Evolutionary conservation across 768 basidiomycete genomes (phyloP).

Genomic region (Hypsizygus marmoreus): DNA sequence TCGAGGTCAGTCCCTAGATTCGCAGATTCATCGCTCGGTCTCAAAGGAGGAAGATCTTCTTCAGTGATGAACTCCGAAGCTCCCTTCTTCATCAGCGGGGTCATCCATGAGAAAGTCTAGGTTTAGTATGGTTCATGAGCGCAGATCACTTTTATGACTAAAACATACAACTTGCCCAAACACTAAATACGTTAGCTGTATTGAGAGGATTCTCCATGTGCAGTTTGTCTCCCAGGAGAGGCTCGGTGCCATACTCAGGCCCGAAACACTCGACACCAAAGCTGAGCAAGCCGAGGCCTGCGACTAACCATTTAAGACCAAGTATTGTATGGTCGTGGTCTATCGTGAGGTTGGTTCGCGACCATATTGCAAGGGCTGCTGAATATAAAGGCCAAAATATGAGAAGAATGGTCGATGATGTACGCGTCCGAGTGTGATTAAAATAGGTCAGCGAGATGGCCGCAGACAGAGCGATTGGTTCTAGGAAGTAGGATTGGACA

Average conservation of each 20-base stretch:
- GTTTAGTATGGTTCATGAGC: too few species aligned
- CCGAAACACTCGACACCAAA: slow-evolving; percentile 73
- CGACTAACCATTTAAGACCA: slow-evolving; percentile 43
- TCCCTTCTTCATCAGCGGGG: slow-evolving; percentile 73
- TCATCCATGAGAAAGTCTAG: slow-evolving; percentile 85
- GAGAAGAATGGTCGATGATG: slow-evolving; percentile 72
- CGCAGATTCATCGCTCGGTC: slow-evolving; percentile 66
- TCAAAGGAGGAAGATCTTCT: slow-evolving; percentile 79
- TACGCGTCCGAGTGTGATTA: slow-evolving; percentile 71
- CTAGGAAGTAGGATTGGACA: slow-evolving; percentile 54
- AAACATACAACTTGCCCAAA: slow-evolving; percentile 49
- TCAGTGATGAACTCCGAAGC: slow-evolving; percentile 71
- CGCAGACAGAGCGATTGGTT: slow-evolving; percentile 53
- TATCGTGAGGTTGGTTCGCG: slow-evolving; percentile 52
- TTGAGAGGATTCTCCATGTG: slow-evolving; percentile 67
- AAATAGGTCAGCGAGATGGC: slow-evolving; percentile 55
- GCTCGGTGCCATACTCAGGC: slow-evolving; percentile 49
- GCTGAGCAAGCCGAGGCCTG: slow-evolving; percentile 48
- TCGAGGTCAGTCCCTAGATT: slow-evolving; percentile 66
- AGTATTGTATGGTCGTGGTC: slow-evolving; percentile 39
- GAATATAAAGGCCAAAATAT: slow-evolving; percentile 82
- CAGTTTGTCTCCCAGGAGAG: slow-evolving; percentile 30
- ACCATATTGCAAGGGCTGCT: slow-evolving; percentile 50
- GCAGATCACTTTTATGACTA: too few species aligned
- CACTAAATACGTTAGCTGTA: slow-evolving; percentile 80